Base-by-base conservation (phyloP, 2,329 filamentous ascomycete genomes). In the Cadophora sp. region DNA sequence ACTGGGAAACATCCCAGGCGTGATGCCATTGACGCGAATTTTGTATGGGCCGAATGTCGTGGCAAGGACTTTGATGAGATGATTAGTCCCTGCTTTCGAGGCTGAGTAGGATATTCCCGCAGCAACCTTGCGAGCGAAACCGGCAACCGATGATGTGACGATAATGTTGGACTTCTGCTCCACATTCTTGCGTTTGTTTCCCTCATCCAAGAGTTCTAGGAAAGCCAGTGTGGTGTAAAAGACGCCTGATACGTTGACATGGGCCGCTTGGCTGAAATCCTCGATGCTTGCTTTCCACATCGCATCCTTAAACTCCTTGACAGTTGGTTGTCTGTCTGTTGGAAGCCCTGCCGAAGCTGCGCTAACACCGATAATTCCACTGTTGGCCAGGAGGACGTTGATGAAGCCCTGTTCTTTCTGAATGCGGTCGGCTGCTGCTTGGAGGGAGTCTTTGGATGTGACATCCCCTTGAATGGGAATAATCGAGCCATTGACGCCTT, bases 81-180 rank as follows among this genome's bases (percentile, higher is more conserved):
- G 89, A 11, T 90, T 89, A 0, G 89, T 88, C 0, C 88, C 92
- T 1, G 89, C 91, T 80, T 95, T 95, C 68, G 87, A 89, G 22
- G 92, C 87, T 22, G 91, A 92, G 77, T 95, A 95, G 0, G 89
- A 87, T 78, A 90, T 94, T 51, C 92, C 91, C 22, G 91, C 89
- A 43, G 92, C 89, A 0, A 89, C 84, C 61, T 86, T 83, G 74
- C 91, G 89, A 80, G 93, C 91, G 68, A 93, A 90, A 0, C 87
- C 90, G 0, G 85, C 91, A 77, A 95, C 92, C 19, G 87, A 91
- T 67, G 89, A 89, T 58, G 91, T 91, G 59, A 92, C 89, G 66
- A 97, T 86, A 43, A 88, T 62, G 31, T 81, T 81, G 31, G 88
- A 80, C 58, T 86, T 87, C 64, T 70, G 66, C 12, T 85, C 82